Conservation (phyloP, 129 eudicot species). For the Helichrysum umbraculigerum region DNA sequence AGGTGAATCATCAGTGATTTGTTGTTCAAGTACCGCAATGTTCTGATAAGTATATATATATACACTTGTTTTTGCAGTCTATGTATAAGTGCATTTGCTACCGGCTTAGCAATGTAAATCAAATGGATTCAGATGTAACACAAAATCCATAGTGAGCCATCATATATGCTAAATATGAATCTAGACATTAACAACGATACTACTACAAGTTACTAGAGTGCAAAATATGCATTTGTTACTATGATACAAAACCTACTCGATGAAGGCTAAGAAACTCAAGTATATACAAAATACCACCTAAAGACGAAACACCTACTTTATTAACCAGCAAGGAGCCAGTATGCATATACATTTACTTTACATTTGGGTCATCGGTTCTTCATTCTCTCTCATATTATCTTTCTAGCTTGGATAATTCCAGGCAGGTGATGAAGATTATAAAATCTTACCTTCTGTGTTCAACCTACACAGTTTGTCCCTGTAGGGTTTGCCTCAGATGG, state of each 20-base stretch:
- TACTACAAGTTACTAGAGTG: neutral
- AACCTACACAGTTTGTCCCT: constrained; percentile 23
- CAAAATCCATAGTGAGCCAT: neutral
- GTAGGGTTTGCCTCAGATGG: constrained; percentile 40
- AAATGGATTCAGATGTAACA: neutral
- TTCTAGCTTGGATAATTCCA: neutral
- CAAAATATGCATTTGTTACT: constrained; percentile 1
- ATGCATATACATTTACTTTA: constrained; percentile 30
- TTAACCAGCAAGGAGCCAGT: constrained; percentile 18
- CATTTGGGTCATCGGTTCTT: constrained; percentile 16
- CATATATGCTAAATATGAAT: neutral
- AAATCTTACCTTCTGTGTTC: constrained; percentile 22
- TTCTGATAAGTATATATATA: constrained; percentile 1
- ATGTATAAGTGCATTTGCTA: constrained; percentile 20
- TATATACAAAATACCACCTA: constrained; percentile 30
- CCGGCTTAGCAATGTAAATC: constrained; percentile 21
- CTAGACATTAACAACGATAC: constrained; percentile 6
- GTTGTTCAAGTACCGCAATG: neutral
- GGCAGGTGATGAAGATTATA: neutral
- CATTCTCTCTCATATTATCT: neutral
- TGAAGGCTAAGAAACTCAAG: constrained; percentile 25
- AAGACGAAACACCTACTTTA: constrained; percentile 16
- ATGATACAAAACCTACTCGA: constrained; percentile 26
- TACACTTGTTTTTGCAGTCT: constrained; percentile 18
- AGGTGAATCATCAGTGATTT: constrained; percentile 7